Percentiles rank a stretch among this genome's conserved stretches.
phyloP scores from a whole-genome alignment of 345 rosid genomes.

The Gossypium stocksii region DNA sequence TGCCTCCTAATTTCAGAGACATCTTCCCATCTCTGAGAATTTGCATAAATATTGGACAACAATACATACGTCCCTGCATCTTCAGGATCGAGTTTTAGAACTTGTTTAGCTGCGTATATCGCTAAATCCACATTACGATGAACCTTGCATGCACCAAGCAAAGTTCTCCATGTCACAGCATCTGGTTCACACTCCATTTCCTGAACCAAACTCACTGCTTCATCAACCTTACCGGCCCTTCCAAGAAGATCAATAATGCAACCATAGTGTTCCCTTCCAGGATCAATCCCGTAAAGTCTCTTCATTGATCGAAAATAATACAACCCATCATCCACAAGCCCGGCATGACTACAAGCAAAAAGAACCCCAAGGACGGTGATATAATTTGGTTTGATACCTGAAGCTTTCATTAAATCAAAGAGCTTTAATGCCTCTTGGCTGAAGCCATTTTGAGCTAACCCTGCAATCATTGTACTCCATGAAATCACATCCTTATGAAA shows the following conservation, averaged over 20 bases:
- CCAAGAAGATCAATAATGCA: slow-evolving; percentile 59
- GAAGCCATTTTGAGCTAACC: slow-evolving; percentile 57
- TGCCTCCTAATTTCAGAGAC: slow-evolving; percentile 38
- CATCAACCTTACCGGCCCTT: slow-evolving; percentile 48
- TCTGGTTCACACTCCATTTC: slow-evolving; percentile 51
- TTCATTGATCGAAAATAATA: slow-evolving; percentile 50
- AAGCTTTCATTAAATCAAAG: slow-evolving; percentile 44
- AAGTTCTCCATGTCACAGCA: slow-evolving; percentile 55
- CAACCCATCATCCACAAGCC: slow-evolving; percentile 52
- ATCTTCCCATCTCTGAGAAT: slow-evolving; percentile 49
- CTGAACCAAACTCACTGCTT: slow-evolving; percentile 43
- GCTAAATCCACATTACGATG: slow-evolving; percentile 48
- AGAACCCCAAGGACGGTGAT: slow-evolving; percentile 51
- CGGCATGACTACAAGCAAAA: slow-evolving; percentile 69
- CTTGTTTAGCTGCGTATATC: slow-evolving; percentile 43
- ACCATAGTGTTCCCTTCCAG: slow-evolving; percentile 59
- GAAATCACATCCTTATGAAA: slow-evolving; percentile 47
- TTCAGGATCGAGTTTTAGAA: slow-evolving; percentile 44
- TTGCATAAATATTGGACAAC: slow-evolving; percentile 58
- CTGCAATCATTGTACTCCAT: slow-evolving; percentile 68
- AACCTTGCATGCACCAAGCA: slow-evolving; percentile 57
- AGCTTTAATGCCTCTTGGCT: slow-evolving; percentile 52
- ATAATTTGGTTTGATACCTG: slow-evolving; percentile 44
- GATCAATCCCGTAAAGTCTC: slow-evolving; percentile 45
- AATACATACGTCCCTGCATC: slow-evolving; percentile 55